These are phyloP conservation scores for Talinum fruticosum DNA, from an alignment of 148 eudicot species.

Conservation along the genomic window DNA sequence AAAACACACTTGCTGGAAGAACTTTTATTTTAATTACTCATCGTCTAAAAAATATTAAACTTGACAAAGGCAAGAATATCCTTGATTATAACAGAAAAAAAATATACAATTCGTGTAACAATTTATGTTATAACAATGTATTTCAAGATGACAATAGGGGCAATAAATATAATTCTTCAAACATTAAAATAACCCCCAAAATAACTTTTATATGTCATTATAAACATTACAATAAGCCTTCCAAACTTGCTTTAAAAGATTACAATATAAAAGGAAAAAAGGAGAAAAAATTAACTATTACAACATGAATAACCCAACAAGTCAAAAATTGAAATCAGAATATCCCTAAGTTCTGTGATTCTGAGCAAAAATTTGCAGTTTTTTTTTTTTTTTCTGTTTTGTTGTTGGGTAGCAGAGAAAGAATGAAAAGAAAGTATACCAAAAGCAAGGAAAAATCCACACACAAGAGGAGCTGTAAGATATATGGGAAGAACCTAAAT, in stretches of 20 bases:
- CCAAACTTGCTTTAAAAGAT: background rate
- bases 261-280: background rate
- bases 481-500: conserved; percentile 14
- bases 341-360: background rate
- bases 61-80: too few species aligned
- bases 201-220: background rate
- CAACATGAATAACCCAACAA: conserved; percentile 6
- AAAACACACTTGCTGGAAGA: too few species aligned
- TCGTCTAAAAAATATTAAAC: too few species aligned
- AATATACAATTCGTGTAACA: too few species aligned
- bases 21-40: too few species aligned
- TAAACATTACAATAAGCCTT: conserved; percentile 9
- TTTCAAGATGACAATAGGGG: too few species aligned
- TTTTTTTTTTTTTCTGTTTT: background rate
- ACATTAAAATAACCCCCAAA: background rate
- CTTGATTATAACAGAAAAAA: too few species aligned
- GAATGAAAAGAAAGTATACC: background rate
- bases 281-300: background rate
- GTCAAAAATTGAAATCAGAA: background rate
- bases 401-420: background rate
- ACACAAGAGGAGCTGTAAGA: background rate
- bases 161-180: too few species aligned
- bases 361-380: background rate
- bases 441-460: background rate
- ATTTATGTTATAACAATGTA: too few species aligned